These are phyloP conservation scores for Russula ochroleuca DNA, from an alignment of 768 basidiomycete genomes.

Conservation along the genomic window DNA sequence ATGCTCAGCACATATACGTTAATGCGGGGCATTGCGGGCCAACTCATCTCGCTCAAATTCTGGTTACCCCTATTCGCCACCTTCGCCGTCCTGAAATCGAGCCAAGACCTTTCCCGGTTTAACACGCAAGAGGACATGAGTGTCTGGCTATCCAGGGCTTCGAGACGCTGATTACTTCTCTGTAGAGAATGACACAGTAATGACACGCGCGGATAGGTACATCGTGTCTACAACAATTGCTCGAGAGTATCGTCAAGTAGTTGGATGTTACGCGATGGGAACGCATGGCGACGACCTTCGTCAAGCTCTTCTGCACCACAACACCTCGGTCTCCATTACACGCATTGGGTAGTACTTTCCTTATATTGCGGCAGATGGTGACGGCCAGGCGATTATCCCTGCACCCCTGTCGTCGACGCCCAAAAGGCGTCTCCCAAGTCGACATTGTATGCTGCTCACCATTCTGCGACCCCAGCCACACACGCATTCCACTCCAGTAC, in stretches of 20 bases:
- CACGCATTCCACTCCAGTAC: too few species aligned
- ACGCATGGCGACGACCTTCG: conserved; percentile 84
- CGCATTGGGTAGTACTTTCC: conserved; percentile 6
- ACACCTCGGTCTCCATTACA: conserved; percentile 53
- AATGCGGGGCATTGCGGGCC: too few species aligned
- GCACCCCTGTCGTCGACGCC: conserved; percentile 79
- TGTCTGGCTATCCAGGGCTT: conserved; percentile 76
- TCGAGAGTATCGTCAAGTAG: conserved; percentile 86
- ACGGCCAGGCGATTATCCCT: conserved; percentile 68
- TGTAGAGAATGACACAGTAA: conserved; percentile 95
- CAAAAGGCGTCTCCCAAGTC: conserved; percentile 46
- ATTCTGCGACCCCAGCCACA: too few species aligned
- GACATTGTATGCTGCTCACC: too few species aligned
- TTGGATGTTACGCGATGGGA: conserved; percentile 87
- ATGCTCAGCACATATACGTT: conserved; percentile 58
- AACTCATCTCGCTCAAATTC: conserved; percentile 55
- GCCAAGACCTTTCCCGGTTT: conserved; percentile 88
- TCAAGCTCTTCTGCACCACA: conserved; percentile 94
- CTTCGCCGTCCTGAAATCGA: conserved; percentile 91
- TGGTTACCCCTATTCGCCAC: conserved; percentile 98
- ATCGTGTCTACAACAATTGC: conserved; percentile 91
- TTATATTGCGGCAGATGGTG: conserved; percentile 46
- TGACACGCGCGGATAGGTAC: conserved; percentile 96
- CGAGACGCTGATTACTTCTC: conserved; percentile 11
- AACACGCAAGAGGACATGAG: conserved; percentile 98